phyloP scores from a whole-genome alignment of 768 basidiomycete species.

The Royoungia palumana region DNA sequence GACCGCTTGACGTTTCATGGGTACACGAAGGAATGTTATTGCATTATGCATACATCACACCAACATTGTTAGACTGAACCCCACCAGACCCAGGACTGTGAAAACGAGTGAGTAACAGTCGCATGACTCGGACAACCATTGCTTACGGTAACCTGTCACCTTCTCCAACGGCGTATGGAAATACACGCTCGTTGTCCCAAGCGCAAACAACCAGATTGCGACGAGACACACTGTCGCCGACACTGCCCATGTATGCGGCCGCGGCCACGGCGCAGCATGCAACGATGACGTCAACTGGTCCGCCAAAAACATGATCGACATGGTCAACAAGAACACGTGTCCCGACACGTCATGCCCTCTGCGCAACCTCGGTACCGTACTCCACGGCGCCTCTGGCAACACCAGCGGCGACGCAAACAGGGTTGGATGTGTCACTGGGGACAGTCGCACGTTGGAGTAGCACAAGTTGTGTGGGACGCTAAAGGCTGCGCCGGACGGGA shows the following conservation, averaged over 20 bases:
- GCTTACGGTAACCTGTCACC: slow-evolving; percentile 77
- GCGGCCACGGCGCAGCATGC: slow-evolving; percentile 37
- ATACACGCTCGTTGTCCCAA: slow-evolving; percentile 79
- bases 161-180: slow-evolving; percentile 92
- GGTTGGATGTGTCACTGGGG: slow-evolving; percentile 57
- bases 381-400: slow-evolving; percentile 42
- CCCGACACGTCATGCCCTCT: slow-evolving; percentile 93
- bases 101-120: slow-evolving; percentile 3
- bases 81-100: slow-evolving; percentile 38
- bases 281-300: slow-evolving; percentile 68
- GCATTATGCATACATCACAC: slow-evolving; percentile 4
- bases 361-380: slow-evolving; percentile 56
- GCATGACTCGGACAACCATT: too few species aligned
- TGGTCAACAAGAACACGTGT: slow-evolving; percentile 85
- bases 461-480: slow-evolving; percentile 59
- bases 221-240: slow-evolving; percentile 46
- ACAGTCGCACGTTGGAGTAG: slow-evolving; percentile 45
- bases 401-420: slow-evolving; percentile 49
- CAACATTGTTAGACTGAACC: slow-evolving; percentile 31
- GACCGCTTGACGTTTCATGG: too few species aligned
- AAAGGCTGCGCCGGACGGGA: slow-evolving; percentile 55
- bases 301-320: slow-evolving; percentile 72
- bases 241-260: slow-evolving; percentile 48
- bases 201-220: slow-evolving; percentile 67
- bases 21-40: not conserved